Conservation (phyloP, 2,329 filamentous ascomycete genomes). For the Hypoxylon sp. region DNA sequence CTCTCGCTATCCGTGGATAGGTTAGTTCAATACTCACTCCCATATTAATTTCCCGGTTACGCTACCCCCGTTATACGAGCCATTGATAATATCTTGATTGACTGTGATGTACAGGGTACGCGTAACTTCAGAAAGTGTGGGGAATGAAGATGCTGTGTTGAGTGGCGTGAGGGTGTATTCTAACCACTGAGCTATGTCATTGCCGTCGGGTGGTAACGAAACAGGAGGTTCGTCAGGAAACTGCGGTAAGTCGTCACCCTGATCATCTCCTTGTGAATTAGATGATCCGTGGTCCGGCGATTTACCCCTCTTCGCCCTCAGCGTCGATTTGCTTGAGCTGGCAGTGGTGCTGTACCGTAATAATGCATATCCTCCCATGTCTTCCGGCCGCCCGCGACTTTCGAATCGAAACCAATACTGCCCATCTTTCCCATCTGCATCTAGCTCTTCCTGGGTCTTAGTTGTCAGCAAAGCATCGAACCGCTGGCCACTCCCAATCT, state of each 20-base stretch:
- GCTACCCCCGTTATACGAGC: slow-evolving; percentile 50
- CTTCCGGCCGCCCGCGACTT: slow-evolving; percentile 64
- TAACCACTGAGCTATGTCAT: slow-evolving; percentile 56
- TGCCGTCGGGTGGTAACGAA: slow-evolving; percentile 54
- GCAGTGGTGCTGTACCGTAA: slow-evolving; percentile 59
- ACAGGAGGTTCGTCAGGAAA: slow-evolving; percentile 54
- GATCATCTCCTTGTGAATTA: slow-evolving; percentile 8
- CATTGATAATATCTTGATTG: slow-evolving; percentile 58
- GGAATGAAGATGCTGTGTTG: slow-evolving; percentile 53
- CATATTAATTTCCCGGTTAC: slow-evolving; percentile 55
- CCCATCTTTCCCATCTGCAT: slow-evolving; percentile 50
- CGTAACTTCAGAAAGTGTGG: slow-evolving; percentile 63
- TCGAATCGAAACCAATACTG: slow-evolving; percentile 65
- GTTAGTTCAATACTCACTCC: slow-evolving; percentile 50
- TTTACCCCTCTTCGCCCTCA: slow-evolving; percentile 17
- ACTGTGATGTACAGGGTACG: slow-evolving; percentile 64
- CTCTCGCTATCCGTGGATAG: background rate
- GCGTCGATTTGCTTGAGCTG: slow-evolving; percentile 24
- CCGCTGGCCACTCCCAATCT: slow-evolving; percentile 72
- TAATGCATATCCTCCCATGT: slow-evolving; percentile 64
- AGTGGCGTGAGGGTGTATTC: slow-evolving; percentile 64
- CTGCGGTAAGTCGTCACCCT: slow-evolving; percentile 31
- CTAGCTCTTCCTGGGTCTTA: slow-evolving; percentile 64
- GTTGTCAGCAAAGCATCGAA: slow-evolving; percentile 70
- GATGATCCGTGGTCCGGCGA: background rate